These are phyloP conservation scores for Lasiodiplodia gonubiensis DNA, from an alignment of 2,329 filamentous ascomycete species.

Conservation along the genomic window DNA sequence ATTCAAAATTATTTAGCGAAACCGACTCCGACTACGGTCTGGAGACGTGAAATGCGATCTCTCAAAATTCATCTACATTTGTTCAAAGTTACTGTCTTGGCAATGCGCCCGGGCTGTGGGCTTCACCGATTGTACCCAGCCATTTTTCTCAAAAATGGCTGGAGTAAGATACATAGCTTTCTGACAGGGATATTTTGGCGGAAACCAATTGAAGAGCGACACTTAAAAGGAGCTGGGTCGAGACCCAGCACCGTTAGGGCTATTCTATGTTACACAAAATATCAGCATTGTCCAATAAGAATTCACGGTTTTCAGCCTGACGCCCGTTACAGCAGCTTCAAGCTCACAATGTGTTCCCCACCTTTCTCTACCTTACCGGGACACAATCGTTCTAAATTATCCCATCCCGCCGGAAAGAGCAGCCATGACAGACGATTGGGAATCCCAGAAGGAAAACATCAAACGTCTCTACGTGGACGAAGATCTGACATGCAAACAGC, in stretches of 20 bases:
- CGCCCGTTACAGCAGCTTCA: not conserved
- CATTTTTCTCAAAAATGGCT: no score
- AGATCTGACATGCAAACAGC: not conserved
- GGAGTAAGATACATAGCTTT: no score
- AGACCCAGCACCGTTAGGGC: not conserved
- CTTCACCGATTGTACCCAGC: no score
- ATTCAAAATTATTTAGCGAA: no score
- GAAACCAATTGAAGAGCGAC: not conserved
- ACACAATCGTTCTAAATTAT: not conserved
- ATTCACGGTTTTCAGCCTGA: not conserved
- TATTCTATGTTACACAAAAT: not conserved
- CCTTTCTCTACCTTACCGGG: not conserved
- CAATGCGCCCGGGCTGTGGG: no score
- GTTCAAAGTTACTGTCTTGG: no score
- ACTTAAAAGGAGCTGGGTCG: not conserved
- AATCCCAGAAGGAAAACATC: not conserved
- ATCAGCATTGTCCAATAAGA: not conserved
- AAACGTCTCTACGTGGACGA: not conserved
- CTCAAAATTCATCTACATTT: no score
- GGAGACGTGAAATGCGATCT: no score
- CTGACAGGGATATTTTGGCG: not conserved
- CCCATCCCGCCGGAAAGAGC: not conserved
- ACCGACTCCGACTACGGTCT: no score
- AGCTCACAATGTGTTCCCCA: not conserved
- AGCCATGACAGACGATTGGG: not conserved